Evolutionary conservation across 1,139 yeast species (phyloP).

Genomic region (Pichia sp.): DNA sequence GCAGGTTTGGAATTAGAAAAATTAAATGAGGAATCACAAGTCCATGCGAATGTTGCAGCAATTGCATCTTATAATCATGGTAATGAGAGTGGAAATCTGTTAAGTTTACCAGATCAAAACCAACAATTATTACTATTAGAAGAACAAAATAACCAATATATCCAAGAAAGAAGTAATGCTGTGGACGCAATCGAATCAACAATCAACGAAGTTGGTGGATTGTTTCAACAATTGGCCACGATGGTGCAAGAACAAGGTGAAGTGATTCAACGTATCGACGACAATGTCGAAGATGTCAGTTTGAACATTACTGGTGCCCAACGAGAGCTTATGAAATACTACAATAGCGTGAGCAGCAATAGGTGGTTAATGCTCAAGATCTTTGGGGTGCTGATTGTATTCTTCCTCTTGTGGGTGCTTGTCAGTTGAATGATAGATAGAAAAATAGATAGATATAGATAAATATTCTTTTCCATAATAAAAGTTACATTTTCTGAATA

Average conservation of each 20-base stretch:
- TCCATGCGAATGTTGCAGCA: slow-evolving; percentile 11
- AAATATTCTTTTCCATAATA: too few relatives aligned
- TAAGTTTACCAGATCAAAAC: slow-evolving; percentile 37
- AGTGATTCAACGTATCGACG: slow-evolving; percentile 90
- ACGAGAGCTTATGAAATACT: slow-evolving; percentile 84
- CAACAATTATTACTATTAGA: slow-evolving; percentile 71
- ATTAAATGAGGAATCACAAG: slow-evolving; percentile 18
- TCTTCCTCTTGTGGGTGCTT: slow-evolving; percentile 72
- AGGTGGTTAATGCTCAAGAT: slow-evolving; percentile 89
- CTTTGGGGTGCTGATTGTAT: slow-evolving; percentile 77
- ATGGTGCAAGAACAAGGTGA: slow-evolving; percentile 99
- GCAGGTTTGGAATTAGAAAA: slow-evolving; percentile 20
- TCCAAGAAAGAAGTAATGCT: slow-evolving; percentile 81
- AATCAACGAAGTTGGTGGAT: slow-evolving; percentile 90
- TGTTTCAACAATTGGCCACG: slow-evolving; percentile 90
- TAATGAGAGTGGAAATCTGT: slow-evolving; percentile 31
- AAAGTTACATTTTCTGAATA: too few relatives aligned
- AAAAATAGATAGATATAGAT: too few relatives aligned
- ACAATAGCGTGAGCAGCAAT: slow-evolving; percentile 80
- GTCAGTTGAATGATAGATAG: slow-evolving; percentile 41
- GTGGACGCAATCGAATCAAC: slow-evolving; percentile 95
- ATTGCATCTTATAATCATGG: not conserved
- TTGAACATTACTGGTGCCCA: slow-evolving; percentile 91
- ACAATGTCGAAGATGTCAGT: slow-evolving; percentile 88
- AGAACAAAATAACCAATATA: slow-evolving; percentile 60